Percentiles rank a stretch among this genome's conserved stretches.
Conservation (phyloP, 352 stramenopile genomes). For the Phytopythium aichiense region DNA sequence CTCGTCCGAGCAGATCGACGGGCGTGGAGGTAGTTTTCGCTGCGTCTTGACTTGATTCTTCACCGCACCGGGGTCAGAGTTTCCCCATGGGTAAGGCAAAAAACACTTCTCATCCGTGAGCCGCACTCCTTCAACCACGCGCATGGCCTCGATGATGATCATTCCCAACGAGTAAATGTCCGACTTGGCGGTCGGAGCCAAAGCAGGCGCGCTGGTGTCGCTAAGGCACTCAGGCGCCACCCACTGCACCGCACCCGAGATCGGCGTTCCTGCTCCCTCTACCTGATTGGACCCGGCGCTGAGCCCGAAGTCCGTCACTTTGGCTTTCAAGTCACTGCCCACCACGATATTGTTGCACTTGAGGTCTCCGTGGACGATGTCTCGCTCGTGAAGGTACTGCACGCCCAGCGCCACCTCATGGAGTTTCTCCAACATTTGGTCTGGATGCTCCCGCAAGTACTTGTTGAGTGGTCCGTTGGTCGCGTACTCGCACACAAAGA, state of each 20-base stretch:
- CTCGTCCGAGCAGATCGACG: neutral
- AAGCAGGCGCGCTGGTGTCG: neutral
- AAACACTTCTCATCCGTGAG: too few relatives aligned
- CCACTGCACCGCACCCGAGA: slow-evolving; percentile 12
- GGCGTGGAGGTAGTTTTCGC: too few relatives aligned
- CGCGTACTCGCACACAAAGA: slow-evolving; percentile 1
- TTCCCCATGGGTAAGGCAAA: too few relatives aligned
- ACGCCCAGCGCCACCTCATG: slow-evolving; percentile 7
- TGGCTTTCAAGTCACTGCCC: slow-evolving; percentile 1
- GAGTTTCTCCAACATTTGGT: neutral
- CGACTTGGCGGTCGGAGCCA: slow-evolving; percentile 12
- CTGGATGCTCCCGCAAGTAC: slow-evolving; percentile 11
- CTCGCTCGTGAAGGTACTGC: slow-evolving; percentile 1
- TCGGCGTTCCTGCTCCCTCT: too few relatives aligned
- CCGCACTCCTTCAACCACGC: neutral
- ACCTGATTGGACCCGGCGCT: too few relatives aligned
- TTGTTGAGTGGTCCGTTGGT: slow-evolving; percentile 8
- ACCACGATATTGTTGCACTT: neutral
- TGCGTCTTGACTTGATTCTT: too few relatives aligned
- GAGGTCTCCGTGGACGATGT: neutral
- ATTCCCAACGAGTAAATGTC: neutral
- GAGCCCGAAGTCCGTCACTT: too few relatives aligned
- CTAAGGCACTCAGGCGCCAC: slow-evolving; percentile 21
- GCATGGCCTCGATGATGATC: neutral
- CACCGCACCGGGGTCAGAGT: too few relatives aligned